These are phyloP conservation scores for Carex cristatella DNA, from an alignment of 176 grass and related monocot genomes.

Conservation along the genomic window DNA sequence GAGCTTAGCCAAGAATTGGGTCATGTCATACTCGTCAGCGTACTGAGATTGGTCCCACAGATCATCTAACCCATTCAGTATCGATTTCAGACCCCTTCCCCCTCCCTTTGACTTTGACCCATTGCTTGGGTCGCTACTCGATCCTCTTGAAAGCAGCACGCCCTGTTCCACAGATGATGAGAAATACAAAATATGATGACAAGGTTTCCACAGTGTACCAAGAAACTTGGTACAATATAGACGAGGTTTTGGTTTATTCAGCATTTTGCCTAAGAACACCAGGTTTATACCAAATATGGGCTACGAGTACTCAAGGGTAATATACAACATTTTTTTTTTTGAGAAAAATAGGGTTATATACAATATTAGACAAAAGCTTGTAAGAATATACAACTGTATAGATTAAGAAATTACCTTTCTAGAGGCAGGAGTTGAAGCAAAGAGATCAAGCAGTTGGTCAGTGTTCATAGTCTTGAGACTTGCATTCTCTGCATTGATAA, in stretches of 20 bases:
- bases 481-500: conserved; percentile 90
- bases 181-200: neutral
- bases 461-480: conserved; percentile 96
- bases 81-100: conserved; percentile 78
- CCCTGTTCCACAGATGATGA: conserved; percentile 35
- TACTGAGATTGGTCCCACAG: conserved; percentile 98
- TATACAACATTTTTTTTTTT: too few relatives aligned
- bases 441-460: conserved; percentile 88
- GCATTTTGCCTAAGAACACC: neutral
- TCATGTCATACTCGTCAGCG: conserved; percentile 71
- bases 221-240: neutral
- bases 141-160: conserved; percentile 39
- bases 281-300: neutral
- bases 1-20: conserved; percentile 69
- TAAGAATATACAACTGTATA: neutral
- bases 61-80: conserved; percentile 72
- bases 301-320: neutral
- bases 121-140: conserved; percentile 30
- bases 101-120: conserved; percentile 44
- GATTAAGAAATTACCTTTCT: conserved; percentile 51
- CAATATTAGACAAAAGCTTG: neutral
- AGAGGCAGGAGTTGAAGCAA: conserved; percentile 68
- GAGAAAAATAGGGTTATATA: neutral
- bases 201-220: neutral
- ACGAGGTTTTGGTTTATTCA: neutral